Conservation (phyloP, 805 yeast species). For the Metschnikowia cubensis region DNA sequence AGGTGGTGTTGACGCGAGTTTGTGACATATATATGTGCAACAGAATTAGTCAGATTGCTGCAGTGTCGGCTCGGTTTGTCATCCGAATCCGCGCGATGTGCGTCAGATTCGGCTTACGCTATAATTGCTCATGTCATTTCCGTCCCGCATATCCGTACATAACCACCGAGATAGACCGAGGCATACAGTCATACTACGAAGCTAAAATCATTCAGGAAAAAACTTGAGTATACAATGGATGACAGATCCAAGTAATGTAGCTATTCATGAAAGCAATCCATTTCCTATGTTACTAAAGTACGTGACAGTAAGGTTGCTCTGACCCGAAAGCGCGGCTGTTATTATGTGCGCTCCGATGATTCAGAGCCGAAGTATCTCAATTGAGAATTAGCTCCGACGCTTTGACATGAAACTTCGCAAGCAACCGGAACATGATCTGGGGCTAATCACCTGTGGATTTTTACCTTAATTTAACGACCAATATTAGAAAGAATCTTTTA, state of each 20-base stretch:
- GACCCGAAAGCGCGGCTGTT: slow-evolving; percentile 2
- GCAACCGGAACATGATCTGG: not conserved
- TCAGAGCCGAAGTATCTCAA: not conserved
- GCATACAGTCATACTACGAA: not conserved
- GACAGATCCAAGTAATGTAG: not conserved
- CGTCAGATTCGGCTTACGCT: slow-evolving; percentile 2
- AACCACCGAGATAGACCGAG: not conserved
- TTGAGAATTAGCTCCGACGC: slow-evolving; percentile 3
- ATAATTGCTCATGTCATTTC: slow-evolving; percentile 2
- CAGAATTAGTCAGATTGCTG: slow-evolving; percentile 6
- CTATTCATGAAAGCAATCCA: too few species aligned
- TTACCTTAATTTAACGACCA: too few species aligned
- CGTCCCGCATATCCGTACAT: slow-evolving; percentile 1
- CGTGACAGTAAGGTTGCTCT: not conserved
- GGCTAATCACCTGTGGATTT: not conserved
- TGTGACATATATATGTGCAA: slow-evolving; percentile 3
- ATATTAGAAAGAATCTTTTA: too few species aligned
- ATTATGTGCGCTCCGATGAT: slow-evolving; percentile 2
- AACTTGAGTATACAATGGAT: not conserved
- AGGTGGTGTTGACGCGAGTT: not conserved
- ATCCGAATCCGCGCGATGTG: slow-evolving; percentile 3
- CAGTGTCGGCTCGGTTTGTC: slow-evolving; percentile 3
- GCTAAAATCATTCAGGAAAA: too few species aligned
- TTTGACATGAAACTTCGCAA: not conserved
- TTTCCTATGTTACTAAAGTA: not conserved